Percentiles rank a stretch among this genome's conserved stretches.
phyloP scores from a whole-genome alignment of 805 yeast genomes.

The Pichia californica region DNA sequence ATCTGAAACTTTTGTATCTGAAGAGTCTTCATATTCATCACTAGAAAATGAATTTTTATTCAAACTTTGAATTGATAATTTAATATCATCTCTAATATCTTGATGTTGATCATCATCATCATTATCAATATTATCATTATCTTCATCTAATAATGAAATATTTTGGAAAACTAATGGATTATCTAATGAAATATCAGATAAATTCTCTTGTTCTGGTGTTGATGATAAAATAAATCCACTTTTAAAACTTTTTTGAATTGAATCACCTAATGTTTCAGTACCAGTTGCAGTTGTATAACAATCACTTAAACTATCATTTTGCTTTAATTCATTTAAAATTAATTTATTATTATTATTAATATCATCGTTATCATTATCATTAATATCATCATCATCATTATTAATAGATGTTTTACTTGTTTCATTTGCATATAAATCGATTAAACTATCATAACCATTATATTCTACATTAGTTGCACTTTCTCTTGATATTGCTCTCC shows the following conservation, averaged over 20 bases:
- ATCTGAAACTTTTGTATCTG: too few relatives aligned
- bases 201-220: not conserved
- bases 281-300: too few relatives aligned
- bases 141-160: constrained; percentile 3
- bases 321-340: not conserved
- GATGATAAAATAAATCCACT: not conserved
- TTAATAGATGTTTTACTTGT: too few relatives aligned
- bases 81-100: not conserved
- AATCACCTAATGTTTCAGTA: not conserved
- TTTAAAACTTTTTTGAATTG: not conserved
- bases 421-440: constrained; percentile 1
- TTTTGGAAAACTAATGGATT: not conserved
- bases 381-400: not conserved
- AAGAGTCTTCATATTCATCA: not conserved
- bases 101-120: not conserved
- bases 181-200: not conserved
- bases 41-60: not conserved
- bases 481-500: not conserved
- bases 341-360: not conserved
- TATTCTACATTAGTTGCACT: not conserved
- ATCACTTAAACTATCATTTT: not conserved
- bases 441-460: not conserved
- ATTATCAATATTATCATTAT: not conserved
- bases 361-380: not conserved
- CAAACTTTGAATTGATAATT: not conserved